These are phyloP conservation scores for Ophiostoma triangulosporum DNA, from an alignment of 2,329 filamentous ascomycete genomes.

Conservation along the genomic window DNA sequence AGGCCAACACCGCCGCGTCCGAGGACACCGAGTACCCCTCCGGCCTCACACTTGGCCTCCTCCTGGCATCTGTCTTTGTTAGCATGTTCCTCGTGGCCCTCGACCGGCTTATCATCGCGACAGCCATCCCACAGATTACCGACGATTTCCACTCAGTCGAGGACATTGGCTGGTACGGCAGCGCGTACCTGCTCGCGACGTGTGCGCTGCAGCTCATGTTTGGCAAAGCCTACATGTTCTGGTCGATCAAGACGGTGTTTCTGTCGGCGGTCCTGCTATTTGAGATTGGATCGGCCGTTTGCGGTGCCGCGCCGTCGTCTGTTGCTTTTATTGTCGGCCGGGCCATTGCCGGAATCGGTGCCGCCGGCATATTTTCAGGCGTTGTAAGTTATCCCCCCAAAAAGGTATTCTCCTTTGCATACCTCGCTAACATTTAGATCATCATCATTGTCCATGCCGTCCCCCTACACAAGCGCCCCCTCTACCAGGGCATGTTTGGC, in stretches of 20 bases:
- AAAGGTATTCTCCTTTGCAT: too few relatives aligned
- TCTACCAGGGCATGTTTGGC: slow-evolving; percentile 23
- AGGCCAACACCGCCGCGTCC: slow-evolving; percentile 14
- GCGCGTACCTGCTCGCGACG: slow-evolving; percentile 12
- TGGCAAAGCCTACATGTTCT: slow-evolving; percentile 27
- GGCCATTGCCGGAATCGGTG: slow-evolving; percentile 26
- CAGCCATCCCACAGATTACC: slow-evolving; percentile 14
- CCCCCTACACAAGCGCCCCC: slow-evolving; percentile 21
- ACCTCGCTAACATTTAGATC: slow-evolving; percentile 11
- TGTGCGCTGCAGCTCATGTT: slow-evolving; percentile 24
- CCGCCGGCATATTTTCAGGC: slow-evolving; percentile 26
- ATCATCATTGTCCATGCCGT: slow-evolving; percentile 22
- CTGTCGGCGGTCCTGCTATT: slow-evolving; percentile 22
- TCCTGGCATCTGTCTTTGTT: slow-evolving; percentile 23
- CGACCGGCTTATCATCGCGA: slow-evolving; percentile 19
- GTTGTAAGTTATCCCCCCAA: too few relatives aligned
- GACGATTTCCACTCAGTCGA: slow-evolving; percentile 12
- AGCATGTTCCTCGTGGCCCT: slow-evolving; percentile 27
- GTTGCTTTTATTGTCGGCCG: slow-evolving; percentile 28
- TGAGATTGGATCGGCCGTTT: slow-evolving; percentile 27
- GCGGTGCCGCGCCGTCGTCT: slow-evolving; percentile 27
- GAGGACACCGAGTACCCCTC: slow-evolving; percentile 22
- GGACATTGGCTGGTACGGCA: slow-evolving; percentile 15
- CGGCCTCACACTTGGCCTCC: slow-evolving; percentile 19
- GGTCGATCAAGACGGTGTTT: slow-evolving; percentile 22